These are phyloP conservation scores for Colletotrichum lindemuthianum DNA, from an alignment of 2,329 filamentous ascomycete genomes.

Conservation along the genomic window DNA sequence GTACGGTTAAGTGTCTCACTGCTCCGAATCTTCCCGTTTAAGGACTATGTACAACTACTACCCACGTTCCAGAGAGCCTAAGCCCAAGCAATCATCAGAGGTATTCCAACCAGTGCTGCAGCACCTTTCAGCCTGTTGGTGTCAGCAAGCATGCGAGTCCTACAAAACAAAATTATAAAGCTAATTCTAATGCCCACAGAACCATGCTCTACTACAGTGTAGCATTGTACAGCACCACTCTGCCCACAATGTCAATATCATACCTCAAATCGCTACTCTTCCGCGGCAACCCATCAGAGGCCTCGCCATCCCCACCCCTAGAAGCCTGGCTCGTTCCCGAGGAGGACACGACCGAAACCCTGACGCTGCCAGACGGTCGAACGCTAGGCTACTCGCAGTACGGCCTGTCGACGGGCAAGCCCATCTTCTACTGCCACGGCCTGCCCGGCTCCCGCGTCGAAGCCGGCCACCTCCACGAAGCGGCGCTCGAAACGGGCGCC, in stretches of 20 bases:
- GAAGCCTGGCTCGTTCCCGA: slow-evolving; percentile 27
- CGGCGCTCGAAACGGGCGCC: slow-evolving; percentile 41
- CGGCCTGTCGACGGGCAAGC: slow-evolving; percentile 44
- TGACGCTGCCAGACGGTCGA: slow-evolving; percentile 52
- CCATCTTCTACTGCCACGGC: slow-evolving; percentile 54
- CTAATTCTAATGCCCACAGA: neutral
- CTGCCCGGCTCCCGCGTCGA: slow-evolving; percentile 54
- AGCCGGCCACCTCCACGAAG: slow-evolving; percentile 40
- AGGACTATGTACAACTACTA: neutral
- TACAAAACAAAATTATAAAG: too few species aligned
- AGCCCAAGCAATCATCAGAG: neutral
- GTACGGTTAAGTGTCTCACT: neutral
- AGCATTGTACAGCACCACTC: too few species aligned
- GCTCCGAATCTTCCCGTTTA: slow-evolving; percentile 7
- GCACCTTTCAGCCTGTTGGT: too few species aligned
- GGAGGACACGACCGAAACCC: slow-evolving; percentile 37
- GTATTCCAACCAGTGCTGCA: neutral
- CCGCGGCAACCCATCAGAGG: neutral
- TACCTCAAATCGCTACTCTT: slow-evolving; percentile 20
- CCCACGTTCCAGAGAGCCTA: neutral
- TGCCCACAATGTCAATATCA: slow-evolving; percentile 8
- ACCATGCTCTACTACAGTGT: too few species aligned
- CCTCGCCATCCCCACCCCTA: neutral
- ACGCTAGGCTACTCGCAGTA: slow-evolving; percentile 53
- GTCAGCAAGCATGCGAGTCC: too few species aligned